These are phyloP conservation scores for Penicillium coffeae DNA, from an alignment of 495 filamentous ascomycete species.

Conservation along the genomic window DNA sequence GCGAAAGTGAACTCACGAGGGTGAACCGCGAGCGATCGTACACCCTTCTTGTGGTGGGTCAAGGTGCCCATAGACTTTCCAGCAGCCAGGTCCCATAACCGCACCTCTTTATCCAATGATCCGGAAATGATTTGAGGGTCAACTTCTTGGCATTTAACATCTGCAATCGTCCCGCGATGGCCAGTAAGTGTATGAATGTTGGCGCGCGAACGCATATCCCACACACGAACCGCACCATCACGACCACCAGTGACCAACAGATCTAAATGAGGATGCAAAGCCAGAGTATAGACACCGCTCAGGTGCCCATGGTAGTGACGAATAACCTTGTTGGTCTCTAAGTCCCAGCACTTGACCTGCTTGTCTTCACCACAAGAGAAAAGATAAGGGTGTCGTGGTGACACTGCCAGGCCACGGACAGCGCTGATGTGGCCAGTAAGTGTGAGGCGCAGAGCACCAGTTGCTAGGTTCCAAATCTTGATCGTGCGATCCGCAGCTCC, in stretches of 20 bases:
- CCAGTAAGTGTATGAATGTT: slow-evolving; percentile 93
- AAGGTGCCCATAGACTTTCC: slow-evolving; percentile 94
- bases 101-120: slow-evolving; percentile 86
- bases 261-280: slow-evolving; percentile 89
- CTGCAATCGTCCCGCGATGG: slow-evolving; percentile 84
- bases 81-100: slow-evolving; percentile 94
- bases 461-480: slow-evolving; percentile 97
- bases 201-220: slow-evolving; percentile 96
- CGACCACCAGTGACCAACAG: slow-evolving; percentile 92
- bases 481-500: slow-evolving; percentile 95
- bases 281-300: slow-evolving; percentile 89
- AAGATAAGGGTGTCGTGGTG: slow-evolving; percentile 90
- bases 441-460: slow-evolving; percentile 75
- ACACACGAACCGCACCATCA: slow-evolving; percentile 90
- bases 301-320: slow-evolving; percentile 97
- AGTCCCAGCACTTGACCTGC: slow-evolving; percentile 99
- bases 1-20: slow-evolving; percentile 97
- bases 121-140: slow-evolving; percentile 93
- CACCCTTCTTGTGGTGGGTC: slow-evolving; percentile 98
- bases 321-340: slow-evolving; percentile 98
- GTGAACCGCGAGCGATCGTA: slow-evolving; percentile 79
- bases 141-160: slow-evolving; percentile 88
- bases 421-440: slow-evolving; percentile 97
- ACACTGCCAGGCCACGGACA: slow-evolving; percentile 88
- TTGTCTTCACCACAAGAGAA: slow-evolving; percentile 99